Evolutionary conservation across 306 rosid species (phyloP), one percentile per base, ranked within the genome.

Genomic region (Prunus fruticosa): DNA sequence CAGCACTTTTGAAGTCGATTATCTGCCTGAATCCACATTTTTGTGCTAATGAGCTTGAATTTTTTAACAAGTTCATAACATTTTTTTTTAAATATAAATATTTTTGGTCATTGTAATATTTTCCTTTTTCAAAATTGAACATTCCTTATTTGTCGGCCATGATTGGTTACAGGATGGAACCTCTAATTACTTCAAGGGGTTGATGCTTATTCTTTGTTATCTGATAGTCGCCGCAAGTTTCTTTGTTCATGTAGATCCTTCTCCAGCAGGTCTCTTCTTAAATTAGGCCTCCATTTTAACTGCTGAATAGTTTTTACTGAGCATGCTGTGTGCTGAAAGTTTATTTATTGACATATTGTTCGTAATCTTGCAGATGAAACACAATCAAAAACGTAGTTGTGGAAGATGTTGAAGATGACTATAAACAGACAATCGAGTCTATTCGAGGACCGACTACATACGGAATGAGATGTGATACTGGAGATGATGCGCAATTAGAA

Each of bases 171-270:
- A 92, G 97, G 97, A 90, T 52, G 97, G 97, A 81, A 88, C 91
- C 56, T 84, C 96, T 13, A 87, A 90, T 81, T 90, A 92, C 83
- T 87, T 92, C 75, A 90, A 90, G 65, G 97, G 97, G 63, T 81
- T 92, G 64, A 87, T 90, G 96, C 92, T 92, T 69, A 81, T 92
- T 65, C 87, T 92, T 23, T 90, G 93, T 85, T 92, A 92, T 86
- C 87, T 92, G 77, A 90, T 92, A 78, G 92, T 90, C 9, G 92
- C 92, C 28, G 97, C 93, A 27, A 87, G 97, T 77, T 90, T 92
- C 71, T 90, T 87, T 82, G 96, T 92, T 76, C 97, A 92, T 49
- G 86, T 81, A 16, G 97, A 90, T 78, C 83, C 88, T 61, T 30
- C 81, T 30, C 34, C 75, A 38, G 67, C 64, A 52, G 89, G 81